A percentile compares a stretch with the other conserved stretches of the same genome.
phyloP scores from a whole-genome alignment of 768 basidiomycete species.

The Serendipita sp. region DNA sequence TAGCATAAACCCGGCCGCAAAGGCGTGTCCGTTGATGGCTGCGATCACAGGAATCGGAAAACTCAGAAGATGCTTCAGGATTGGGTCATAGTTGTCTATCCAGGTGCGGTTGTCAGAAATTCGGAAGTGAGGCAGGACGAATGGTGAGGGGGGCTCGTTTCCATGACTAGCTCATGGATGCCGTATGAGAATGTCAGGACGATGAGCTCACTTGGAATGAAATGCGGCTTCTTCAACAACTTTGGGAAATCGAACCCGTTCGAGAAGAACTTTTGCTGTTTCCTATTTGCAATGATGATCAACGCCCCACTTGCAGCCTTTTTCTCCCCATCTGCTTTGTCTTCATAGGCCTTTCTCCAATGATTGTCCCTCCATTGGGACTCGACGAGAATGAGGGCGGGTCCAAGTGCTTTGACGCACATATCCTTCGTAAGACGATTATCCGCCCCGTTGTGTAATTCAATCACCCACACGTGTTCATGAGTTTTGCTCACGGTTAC shows the following conservation, averaged over 20 bases:
- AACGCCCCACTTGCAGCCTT: slow-evolving; percentile 10
- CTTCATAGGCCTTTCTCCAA: neutral
- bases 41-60: slow-evolving; percentile 14
- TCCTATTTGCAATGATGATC: slow-evolving; percentile 11
- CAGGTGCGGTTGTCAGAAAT: slow-evolving; percentile 5
- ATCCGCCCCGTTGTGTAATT: slow-evolving; percentile 14
- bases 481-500: slow-evolving; percentile 4
- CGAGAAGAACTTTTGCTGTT: slow-evolving; percentile 15
- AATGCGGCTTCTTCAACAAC: slow-evolving; percentile 6
- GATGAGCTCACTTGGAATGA: slow-evolving; percentile 8
- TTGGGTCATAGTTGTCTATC: slow-evolving; percentile 17
- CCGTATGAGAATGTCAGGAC: neutral
- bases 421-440: slow-evolving; percentile 10
- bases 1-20: slow-evolving; percentile 29
- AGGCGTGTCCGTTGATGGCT: slow-evolving; percentile 23
- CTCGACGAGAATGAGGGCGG: slow-evolving; percentile 14
- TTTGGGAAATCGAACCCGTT: slow-evolving; percentile 13
- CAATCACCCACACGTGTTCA: slow-evolving; percentile 10
- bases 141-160: no score
- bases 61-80: slow-evolving; percentile 19
- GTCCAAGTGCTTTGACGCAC: slow-evolving; percentile 9
- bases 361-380: slow-evolving; percentile 9
- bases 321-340: slow-evolving; percentile 7
- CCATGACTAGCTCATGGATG: no score
- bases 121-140: neutral